These are phyloP conservation scores for Diatrype stigma DNA, from an alignment of 2,329 filamentous ascomycete genomes.

Conservation along the genomic window DNA sequence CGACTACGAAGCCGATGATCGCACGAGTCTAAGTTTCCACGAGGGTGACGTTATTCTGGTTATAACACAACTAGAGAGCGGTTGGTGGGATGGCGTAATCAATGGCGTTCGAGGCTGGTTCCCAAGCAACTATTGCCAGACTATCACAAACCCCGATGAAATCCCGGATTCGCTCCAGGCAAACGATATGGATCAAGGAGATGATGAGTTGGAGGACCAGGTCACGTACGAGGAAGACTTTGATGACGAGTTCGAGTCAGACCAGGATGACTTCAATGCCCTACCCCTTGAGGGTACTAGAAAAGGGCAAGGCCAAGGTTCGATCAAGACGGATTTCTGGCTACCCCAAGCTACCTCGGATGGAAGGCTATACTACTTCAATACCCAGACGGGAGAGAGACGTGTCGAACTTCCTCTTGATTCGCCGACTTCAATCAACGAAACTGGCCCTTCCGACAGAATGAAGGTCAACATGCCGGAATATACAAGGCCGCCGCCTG, in stretches of 20 bases:
- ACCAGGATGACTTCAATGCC: slow-evolving; percentile 54
- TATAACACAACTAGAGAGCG: slow-evolving; percentile 94
- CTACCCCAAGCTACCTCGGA: slow-evolving; percentile 95
- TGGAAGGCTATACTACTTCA: slow-evolving; percentile 94
- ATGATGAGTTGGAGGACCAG: slow-evolving; percentile 61
- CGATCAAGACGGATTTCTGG: slow-evolving; percentile 95
- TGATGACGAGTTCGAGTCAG: slow-evolving; percentile 63
- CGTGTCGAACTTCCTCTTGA: slow-evolving; percentile 93
- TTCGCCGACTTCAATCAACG: slow-evolving; percentile 73
- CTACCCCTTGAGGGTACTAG: slow-evolving; percentile 64
- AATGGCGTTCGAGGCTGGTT: slow-evolving; percentile 98
- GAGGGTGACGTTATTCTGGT: slow-evolving; percentile 98
- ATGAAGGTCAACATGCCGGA: slow-evolving; percentile 87
- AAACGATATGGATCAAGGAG: slow-evolving; percentile 48
- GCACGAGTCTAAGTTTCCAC: slow-evolving; percentile 93
- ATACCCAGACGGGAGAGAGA: slow-evolving; percentile 92
- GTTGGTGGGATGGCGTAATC: slow-evolving; percentile 99
- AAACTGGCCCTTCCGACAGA: slow-evolving; percentile 82
- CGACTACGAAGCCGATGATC: slow-evolving; percentile 96
- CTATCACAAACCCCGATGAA: slow-evolving; percentile 74
- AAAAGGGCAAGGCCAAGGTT: slow-evolving; percentile 44
- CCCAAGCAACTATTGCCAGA: slow-evolving; percentile 95
- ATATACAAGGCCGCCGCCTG: slow-evolving; percentile 81
- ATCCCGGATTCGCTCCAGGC: slow-evolving; percentile 58
- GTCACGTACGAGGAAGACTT: slow-evolving; percentile 64